Evolutionary conservation across 768 basidiomycete genomes (phyloP).

Genomic region (Lactarius sp.): DNA sequence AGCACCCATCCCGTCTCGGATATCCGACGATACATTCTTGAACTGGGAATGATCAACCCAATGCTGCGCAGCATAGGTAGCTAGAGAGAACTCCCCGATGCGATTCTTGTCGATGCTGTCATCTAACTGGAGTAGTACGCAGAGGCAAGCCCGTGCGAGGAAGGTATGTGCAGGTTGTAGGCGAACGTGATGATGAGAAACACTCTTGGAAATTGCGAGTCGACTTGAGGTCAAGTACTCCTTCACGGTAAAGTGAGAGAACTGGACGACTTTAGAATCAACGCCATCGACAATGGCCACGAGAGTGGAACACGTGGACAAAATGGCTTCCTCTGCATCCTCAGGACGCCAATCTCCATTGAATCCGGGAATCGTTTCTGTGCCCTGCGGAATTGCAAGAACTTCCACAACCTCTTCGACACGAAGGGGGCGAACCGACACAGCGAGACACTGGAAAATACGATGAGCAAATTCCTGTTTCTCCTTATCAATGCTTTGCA

Average conservation of each 20-base stretch:
- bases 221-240: neutral
- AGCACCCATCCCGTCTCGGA: no score
- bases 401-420: neutral
- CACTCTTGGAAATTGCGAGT: neutral
- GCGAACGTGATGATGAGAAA: neutral
- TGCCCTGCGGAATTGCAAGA: neutral
- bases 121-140: neutral
- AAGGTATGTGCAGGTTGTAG: neutral
- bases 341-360: neutral
- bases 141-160: neutral
- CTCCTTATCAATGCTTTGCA: neutral
- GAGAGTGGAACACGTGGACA: neutral
- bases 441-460: neutral
- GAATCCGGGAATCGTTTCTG: neutral
- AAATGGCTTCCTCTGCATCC: neutral
- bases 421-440: neutral
- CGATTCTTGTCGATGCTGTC: neutral
- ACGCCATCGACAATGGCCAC: neutral
- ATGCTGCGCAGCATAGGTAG: neutral
- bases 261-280: neutral
- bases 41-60: neutral
- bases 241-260: neutral
- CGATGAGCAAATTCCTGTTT: neutral
- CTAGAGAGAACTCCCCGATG: neutral
- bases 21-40: neutral